Base-by-base conservation (phyloP, 805 yeast genomes). In the Starmerella asiatica region DNA sequence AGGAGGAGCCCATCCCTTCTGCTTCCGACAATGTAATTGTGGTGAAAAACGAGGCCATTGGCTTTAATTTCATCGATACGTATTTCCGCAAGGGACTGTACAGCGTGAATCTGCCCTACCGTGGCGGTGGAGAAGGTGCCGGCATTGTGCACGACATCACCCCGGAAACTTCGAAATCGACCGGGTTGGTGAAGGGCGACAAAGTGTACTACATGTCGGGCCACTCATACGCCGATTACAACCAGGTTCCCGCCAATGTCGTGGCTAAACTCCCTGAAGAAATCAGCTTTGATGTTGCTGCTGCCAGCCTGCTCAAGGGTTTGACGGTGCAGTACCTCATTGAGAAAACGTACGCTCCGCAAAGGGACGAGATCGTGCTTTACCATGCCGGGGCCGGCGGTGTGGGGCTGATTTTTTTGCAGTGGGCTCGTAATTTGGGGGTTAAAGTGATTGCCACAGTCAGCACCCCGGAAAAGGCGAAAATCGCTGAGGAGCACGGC, bases 351-450 rank as follows among this genome's bases (percentile, higher is more conserved):
- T 53, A 66, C 1, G 79, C 82, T 29, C 56, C 81, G 50, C 63
- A 70, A 55, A 32, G 30, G 21, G 86, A 75, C 38, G 95, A 88
- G 43, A 69, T 60, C 49, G 70, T 80, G 32, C 65, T 86, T 34
- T 76, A 83, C 20, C 83, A 85, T 64, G 96, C 96, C 3, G 94
- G 94, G 6, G 95, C 96, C 3, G 97, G 96, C 34, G 95, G 96
- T 41, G 88, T 82, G 37, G 97, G 97, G 4, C 68, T 72, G 37
- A 49, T 82, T 16, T 62, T 84, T 39, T 64, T 68, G 36, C 94
- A 85, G 57, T 62, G 85, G 59, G 59, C 79, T 36, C 58, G 66
- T 23, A 53, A 60, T 19, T 65, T 63, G 36, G 93, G 94, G 17
- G 95, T 85, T 3, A 76, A 72, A 47, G 85, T 76, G 34, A 84